Conservation (phyloP, 768 basidiomycete genomes). For the Leccinum aurantiacum region DNA sequence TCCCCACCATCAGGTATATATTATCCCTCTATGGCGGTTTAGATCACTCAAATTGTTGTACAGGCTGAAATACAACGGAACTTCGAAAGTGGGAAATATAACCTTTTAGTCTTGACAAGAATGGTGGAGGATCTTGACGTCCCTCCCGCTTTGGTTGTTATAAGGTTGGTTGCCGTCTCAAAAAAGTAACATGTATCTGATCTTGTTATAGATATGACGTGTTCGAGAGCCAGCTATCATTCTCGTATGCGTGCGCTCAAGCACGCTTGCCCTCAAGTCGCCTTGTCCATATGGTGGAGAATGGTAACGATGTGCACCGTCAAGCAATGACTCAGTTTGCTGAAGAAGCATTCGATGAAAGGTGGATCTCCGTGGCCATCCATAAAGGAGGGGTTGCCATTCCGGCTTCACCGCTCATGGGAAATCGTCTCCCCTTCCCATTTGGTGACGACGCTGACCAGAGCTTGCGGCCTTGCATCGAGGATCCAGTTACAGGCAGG, state of each 20-base stretch:
- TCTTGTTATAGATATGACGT: constrained; percentile 35
- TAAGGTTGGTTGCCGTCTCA: constrained; percentile 47
- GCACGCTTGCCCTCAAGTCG: constrained; percentile 49
- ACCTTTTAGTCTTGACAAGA: constrained; percentile 63
- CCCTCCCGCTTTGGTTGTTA: constrained; percentile 55
- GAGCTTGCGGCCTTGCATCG: constrained; percentile 39
- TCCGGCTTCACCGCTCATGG: constrained; percentile 45
- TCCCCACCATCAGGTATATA: constrained; percentile 34
- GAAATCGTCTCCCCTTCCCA: constrained; percentile 42
- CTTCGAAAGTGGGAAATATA: constrained; percentile 56
- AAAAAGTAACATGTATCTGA: constrained; percentile 10
- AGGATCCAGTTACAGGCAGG: constrained; percentile 63
- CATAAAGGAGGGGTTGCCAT: constrained; percentile 34
- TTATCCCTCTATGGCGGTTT: background rate
- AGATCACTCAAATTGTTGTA: constrained; percentile 6
- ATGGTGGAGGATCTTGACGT: constrained; percentile 60
- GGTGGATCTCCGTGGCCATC: constrained; percentile 53
- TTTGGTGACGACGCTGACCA: constrained; percentile 44
- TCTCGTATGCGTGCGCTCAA: constrained; percentile 52
- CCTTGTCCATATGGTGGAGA: constrained; percentile 63
- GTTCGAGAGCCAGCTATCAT: constrained; percentile 61
- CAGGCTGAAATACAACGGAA: constrained; percentile 50
- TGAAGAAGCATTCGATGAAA: constrained; percentile 40
- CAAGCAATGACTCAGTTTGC: constrained; percentile 48
- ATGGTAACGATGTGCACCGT: constrained; percentile 54